A percentile compares a stretch with the other conserved stretches of the same genome.
These are phyloP conservation scores for Ambispora gerdemannii DNA, from an alignment of 192 early-diverging fungal genomes.

Conservation along the genomic window DNA sequence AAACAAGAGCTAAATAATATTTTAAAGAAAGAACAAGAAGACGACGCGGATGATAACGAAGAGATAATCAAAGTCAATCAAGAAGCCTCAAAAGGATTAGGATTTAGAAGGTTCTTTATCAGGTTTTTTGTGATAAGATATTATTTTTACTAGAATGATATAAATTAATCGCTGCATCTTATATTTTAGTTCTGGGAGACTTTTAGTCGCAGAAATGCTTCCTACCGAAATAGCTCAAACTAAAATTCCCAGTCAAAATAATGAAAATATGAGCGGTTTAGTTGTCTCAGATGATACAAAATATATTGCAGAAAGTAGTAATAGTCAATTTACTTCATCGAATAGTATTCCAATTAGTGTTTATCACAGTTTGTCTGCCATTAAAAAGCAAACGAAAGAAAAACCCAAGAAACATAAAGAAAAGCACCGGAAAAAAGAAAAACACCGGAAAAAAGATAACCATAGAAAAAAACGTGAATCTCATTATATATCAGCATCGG, in stretches of 20 bases:
- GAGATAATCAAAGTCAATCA: background rate
- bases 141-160: too few species aligned
- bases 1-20: slow-evolving; percentile 7
- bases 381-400: background rate
- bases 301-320: background rate
- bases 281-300: background rate
- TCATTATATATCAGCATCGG: background rate
- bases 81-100: background rate
- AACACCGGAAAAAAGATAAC: background rate
- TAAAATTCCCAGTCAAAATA: background rate
- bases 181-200: background rate
- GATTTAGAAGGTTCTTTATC: background rate
- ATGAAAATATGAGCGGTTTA: background rate
- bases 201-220: background rate
- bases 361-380: too few species aligned
- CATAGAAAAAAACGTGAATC: background rate
- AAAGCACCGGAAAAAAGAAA: background rate
- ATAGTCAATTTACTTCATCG: background rate
- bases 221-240: background rate
- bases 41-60: background rate
- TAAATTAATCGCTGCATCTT: too few species aligned
- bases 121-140: background rate
- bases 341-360: background rate
- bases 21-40: background rate
- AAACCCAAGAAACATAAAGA: background rate